phyloP scores from a whole-genome alignment of 2,329 filamentous ascomycete species.

The Apiospora phragmitis region DNA sequence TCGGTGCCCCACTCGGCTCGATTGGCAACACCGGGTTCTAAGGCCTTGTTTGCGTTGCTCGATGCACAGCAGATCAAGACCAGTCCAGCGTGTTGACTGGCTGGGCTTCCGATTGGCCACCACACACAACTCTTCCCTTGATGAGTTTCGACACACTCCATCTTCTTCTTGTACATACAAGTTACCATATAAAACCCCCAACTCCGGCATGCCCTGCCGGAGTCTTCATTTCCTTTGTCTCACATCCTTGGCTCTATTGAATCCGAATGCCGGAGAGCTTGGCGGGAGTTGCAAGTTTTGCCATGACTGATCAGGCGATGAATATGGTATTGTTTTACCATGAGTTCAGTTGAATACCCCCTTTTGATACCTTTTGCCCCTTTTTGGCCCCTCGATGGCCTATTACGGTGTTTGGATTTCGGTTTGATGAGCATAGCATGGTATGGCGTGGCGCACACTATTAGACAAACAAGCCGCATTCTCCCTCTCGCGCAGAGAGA shows the following conservation, averaged over 20 bases:
- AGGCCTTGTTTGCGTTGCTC: neutral
- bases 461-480: neutral
- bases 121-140: neutral
- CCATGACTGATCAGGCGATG: neutral
- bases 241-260: neutral
- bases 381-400: conserved; percentile 9
- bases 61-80: neutral
- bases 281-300: neutral
- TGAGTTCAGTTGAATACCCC: conserved; percentile 15
- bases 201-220: neutral
- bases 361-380: conserved; percentile 18
- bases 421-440: neutral
- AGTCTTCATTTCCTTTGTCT: conserved; percentile 11
- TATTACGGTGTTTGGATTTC: conserved; percentile 2
- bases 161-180: neutral
- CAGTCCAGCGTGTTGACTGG: neutral
- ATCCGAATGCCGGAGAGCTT: neutral
- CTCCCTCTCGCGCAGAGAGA: neutral
- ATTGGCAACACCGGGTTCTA: neutral
- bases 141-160: neutral
- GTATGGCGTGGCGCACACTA: neutral
- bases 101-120: neutral
- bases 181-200: neutral
- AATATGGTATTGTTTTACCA: conserved; percentile 9
- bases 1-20: conserved; percentile 15